A percentile compares a stretch with the other conserved stretches of the same genome.
Evolutionary conservation across 345 rosid species (phyloP).

Genomic region (Geranium brycei): DNA sequence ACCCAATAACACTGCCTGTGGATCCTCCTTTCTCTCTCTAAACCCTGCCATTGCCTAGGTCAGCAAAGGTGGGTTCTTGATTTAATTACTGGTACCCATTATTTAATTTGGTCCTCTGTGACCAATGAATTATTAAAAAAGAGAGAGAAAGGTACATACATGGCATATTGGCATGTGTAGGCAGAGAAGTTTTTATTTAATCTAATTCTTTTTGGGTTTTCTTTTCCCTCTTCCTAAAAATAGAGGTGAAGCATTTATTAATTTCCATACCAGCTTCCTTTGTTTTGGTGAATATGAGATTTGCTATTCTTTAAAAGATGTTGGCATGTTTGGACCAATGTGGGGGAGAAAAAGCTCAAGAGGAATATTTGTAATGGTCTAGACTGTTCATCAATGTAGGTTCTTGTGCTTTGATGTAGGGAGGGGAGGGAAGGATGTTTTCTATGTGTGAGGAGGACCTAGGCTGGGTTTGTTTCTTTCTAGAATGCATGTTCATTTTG

Average conservation of each 20-base stretch:
- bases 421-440: background rate
- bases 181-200: too few species aligned
- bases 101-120: too few species aligned
- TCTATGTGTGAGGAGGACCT: background rate
- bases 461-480: background rate
- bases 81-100: background rate
- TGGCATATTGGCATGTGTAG: too few species aligned
- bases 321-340: background rate
- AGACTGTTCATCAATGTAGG: background rate
- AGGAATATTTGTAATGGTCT: background rate
- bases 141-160: too few species aligned
- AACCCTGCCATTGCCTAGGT: constrained; percentile 9
- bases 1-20: constrained; percentile 12
- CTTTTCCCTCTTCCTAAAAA: too few species aligned
- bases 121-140: too few species aligned
- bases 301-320: background rate
- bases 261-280: too few species aligned
- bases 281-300: too few species aligned
- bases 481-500: background rate
- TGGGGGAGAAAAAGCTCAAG: background rate
- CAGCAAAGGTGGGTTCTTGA: constrained; percentile 21
- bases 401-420: background rate
- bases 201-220: too few species aligned
- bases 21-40: background rate
- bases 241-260: too few species aligned